Evolutionary conservation across 1,139 yeast genomes (phyloP).

Genomic region (Tardiomyces depauwii): DNA sequence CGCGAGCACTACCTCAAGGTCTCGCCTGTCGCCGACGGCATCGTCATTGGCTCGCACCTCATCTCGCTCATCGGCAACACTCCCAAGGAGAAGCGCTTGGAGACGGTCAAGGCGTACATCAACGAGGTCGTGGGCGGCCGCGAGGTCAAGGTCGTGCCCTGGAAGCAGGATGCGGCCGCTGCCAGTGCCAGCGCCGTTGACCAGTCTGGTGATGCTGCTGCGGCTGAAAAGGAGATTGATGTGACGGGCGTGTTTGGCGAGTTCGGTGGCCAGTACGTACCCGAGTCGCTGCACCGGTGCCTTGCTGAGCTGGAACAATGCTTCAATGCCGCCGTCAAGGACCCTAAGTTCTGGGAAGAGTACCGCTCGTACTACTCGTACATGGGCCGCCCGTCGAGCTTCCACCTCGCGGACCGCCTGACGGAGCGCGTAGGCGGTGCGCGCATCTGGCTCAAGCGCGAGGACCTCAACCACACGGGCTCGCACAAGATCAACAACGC

Average conservation of each 20-base stretch:
- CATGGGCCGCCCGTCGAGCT: conserved; percentile 92
- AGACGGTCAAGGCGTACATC: conserved; percentile 55
- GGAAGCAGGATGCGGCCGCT: conserved; percentile 11
- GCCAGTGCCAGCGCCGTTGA: conserved; percentile 13
- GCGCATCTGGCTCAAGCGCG: conserved; percentile 95
- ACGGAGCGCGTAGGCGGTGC: conserved; percentile 94
- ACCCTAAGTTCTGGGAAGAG: conserved; percentile 88
- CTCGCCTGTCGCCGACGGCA: conserved; percentile 76
- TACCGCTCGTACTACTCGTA: conserved; percentile 71
- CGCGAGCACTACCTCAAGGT: conserved; percentile 81
- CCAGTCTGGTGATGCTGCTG: conserved; percentile 15
- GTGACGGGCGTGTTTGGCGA: conserved; percentile 49
- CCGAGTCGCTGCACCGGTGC: conserved; percentile 91
- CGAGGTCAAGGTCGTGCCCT: conserved; percentile 26
- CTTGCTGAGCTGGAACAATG: conserved; percentile 79
- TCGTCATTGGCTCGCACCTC: conserved; percentile 86
- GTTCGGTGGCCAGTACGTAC: conserved; percentile 98
- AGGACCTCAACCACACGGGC: conserved; percentile 96
- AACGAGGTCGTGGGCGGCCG: conserved; percentile 59
- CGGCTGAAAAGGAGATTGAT: conserved; percentile 25
- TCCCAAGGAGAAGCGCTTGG: conserved; percentile 46
- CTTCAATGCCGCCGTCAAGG: conserved; percentile 79
- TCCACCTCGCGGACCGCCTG: conserved; percentile 84
- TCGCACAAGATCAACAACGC: conserved; percentile 97
- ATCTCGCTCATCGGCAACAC: conserved; percentile 56